Conservation (phyloP, 2,329 filamentous ascomycete genomes). For the Cytospora schulzeri region DNA sequence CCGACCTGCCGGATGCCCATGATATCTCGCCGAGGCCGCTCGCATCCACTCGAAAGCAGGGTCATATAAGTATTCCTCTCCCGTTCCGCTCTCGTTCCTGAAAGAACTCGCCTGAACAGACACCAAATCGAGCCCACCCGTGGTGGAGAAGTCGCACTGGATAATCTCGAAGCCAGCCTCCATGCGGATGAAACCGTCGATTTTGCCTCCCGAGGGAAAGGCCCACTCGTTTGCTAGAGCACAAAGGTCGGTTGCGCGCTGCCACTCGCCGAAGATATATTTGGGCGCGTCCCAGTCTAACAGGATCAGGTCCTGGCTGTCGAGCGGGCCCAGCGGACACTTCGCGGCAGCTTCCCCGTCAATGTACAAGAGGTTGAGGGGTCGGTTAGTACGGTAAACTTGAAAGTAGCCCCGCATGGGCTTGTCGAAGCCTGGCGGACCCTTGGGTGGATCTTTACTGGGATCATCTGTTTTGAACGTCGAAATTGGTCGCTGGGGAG, state of each 20-base stretch:
- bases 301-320: slow-evolving; percentile 66
- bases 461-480: slow-evolving; percentile 11
- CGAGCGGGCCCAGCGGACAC: slow-evolving; percentile 64
- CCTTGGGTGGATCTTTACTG: slow-evolving; percentile 11
- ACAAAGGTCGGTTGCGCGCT: slow-evolving; percentile 59
- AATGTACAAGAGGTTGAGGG: slow-evolving; percentile 65
- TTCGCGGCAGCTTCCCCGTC: slow-evolving; percentile 73
- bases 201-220: slow-evolving; percentile 33
- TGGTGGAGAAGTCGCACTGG: slow-evolving; percentile 60
- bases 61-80: not conserved
- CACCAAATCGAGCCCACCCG: slow-evolving; percentile 41
- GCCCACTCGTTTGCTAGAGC: slow-evolving; percentile 53
- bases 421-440: not conserved
- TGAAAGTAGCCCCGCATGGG: slow-evolving; percentile 62
- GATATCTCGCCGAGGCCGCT: slow-evolving; percentile 47
- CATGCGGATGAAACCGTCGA: slow-evolving; percentile 68
- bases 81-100: slow-evolving; percentile 30
- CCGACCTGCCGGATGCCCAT: slow-evolving; percentile 46
- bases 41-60: slow-evolving; percentile 40
- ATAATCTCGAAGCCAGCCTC: slow-evolving; percentile 73
- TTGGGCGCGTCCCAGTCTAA: slow-evolving; percentile 22
- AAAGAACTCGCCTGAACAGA: slow-evolving; percentile 33
- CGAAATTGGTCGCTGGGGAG: not conserved
- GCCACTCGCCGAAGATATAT: slow-evolving; percentile 41
- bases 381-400: slow-evolving; percentile 60